Evolutionary conservation across 2,329 filamentous ascomycete species (phyloP).

Genomic region (Metarhizium sp.): DNA sequence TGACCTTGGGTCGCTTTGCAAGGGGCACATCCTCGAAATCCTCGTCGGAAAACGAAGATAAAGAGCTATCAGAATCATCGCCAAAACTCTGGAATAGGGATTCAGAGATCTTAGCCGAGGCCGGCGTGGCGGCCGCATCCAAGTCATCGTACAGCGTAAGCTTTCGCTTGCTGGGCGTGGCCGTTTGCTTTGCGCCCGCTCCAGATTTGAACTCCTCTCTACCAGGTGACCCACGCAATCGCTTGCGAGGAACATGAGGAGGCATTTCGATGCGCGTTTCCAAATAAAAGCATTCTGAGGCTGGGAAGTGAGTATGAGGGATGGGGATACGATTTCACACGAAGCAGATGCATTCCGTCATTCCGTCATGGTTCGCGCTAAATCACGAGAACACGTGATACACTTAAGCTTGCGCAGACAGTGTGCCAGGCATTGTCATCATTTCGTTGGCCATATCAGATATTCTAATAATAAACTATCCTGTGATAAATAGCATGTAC

Average conservation of each 20-base stretch:
- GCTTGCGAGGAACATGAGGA: conserved; percentile 58
- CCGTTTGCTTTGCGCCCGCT: conserved; percentile 12
- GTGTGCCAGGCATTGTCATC: background rate
- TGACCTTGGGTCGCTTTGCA: conserved; percentile 30
- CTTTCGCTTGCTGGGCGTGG: conserved; percentile 31
- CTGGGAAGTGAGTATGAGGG: background rate
- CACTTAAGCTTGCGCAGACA: background rate
- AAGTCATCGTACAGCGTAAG: conserved; percentile 52
- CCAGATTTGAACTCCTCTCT: conserved; percentile 14
- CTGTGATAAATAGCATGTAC: background rate
- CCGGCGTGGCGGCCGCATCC: conserved; percentile 38
- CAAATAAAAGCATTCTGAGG: conserved; percentile 9
- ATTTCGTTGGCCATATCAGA: background rate
- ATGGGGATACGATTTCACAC: background rate
- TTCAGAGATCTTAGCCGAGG: conserved; percentile 32
- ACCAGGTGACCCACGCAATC: conserved; percentile 39
- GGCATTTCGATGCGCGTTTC: conserved; percentile 41
- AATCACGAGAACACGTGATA: conserved; percentile 21
- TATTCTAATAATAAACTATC: background rate
- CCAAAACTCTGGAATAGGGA: conserved; percentile 34
- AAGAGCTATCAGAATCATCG: conserved; percentile 31
- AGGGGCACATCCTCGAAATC: conserved; percentile 41
- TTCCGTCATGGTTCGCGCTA: conserved; percentile 16
- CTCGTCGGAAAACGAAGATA: conserved; percentile 46
- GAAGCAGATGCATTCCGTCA: background rate